Evolutionary conservation across 2,329 filamentous ascomycete genomes (phyloP).

Genomic region (Apiospora kogelbergensis): DNA sequence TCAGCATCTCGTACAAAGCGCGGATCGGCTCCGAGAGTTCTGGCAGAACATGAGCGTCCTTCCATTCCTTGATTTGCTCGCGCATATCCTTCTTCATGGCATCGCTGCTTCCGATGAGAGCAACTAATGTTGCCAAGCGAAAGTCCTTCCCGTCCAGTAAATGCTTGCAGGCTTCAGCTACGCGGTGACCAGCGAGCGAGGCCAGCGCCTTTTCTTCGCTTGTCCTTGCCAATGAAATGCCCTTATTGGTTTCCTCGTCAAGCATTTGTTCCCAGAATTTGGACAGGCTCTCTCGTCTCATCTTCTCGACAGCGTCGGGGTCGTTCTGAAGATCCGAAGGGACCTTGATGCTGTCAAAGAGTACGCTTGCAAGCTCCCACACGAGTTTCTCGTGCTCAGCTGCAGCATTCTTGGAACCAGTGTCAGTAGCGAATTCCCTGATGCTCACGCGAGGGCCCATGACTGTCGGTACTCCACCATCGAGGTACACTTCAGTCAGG

Average conservation of each 20-base stretch:
- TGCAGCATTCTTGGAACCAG: conserved; percentile 38
- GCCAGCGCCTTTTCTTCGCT: conserved; percentile 83
- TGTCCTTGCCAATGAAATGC: conserved; percentile 58
- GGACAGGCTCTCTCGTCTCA: conserved; percentile 65
- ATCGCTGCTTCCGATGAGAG: conserved; percentile 76
- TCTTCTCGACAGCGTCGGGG: conserved; percentile 34
- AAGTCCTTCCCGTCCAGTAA: conserved; percentile 76
- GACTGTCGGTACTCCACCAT: conserved; percentile 62
- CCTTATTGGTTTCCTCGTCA: conserved; percentile 54
- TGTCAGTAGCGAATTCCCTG: conserved; percentile 42
- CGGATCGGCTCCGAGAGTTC: conserved; percentile 85
- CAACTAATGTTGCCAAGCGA: conserved; percentile 79
- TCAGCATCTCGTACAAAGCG: conserved; percentile 84
- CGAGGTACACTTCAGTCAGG: conserved; percentile 51
- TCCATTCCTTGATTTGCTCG: conserved; percentile 82
- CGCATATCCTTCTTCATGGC: conserved; percentile 71
- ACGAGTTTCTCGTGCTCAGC: conserved; percentile 68
- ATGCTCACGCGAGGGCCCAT: conserved; percentile 48
- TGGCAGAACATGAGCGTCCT: conserved; percentile 75
- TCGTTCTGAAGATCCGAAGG: conserved; percentile 39
- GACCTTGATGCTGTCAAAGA: conserved; percentile 72
- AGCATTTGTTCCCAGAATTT: conserved; percentile 67
- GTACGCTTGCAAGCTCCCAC: conserved; percentile 83
- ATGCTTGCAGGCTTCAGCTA: conserved; percentile 79
- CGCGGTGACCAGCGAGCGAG: conserved; percentile 73